A percentile compares a stretch with the other conserved stretches of the same genome.
These are phyloP conservation scores for Mycena belliarum DNA, from an alignment of 768 basidiomycete genomes.

Conservation along the genomic window DNA sequence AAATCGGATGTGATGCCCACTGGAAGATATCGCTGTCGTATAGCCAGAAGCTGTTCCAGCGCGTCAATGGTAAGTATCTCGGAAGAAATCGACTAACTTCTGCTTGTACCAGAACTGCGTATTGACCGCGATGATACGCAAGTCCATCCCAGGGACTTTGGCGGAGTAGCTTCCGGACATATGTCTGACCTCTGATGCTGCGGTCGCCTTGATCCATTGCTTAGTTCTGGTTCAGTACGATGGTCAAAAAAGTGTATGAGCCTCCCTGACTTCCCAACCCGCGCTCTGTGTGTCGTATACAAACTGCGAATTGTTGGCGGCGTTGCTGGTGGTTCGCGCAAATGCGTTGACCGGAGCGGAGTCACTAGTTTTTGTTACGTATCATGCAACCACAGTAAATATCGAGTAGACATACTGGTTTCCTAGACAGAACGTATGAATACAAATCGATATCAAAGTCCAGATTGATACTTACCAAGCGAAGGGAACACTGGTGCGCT, in stretches of 20 bases:
- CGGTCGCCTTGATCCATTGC: constrained; percentile 35
- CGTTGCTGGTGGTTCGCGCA: constrained; percentile 33
- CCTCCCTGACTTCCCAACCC: constrained; percentile 30
- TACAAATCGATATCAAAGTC: too few relatives aligned
- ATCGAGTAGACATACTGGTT: constrained; percentile 13
- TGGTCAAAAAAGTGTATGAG: not conserved
- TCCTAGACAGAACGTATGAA: not conserved
- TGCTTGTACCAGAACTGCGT: constrained; percentile 42
- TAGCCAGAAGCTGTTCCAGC: constrained; percentile 34
- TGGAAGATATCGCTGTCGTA: constrained; percentile 39
- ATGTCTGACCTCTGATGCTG: constrained; percentile 30
- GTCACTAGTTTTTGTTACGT: constrained; percentile 29
- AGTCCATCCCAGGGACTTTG: constrained; percentile 32
- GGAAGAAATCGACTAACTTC: constrained; percentile 27
- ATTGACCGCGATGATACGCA: constrained; percentile 41
- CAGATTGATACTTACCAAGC: constrained; percentile 24
- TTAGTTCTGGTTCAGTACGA: not conserved
- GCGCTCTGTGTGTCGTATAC: constrained; percentile 34
- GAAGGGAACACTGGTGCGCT: constrained; percentile 29
- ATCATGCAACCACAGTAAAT: too few relatives aligned
- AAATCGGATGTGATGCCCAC: constrained; percentile 19
- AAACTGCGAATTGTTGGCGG: constrained; percentile 31
- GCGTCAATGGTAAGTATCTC: not conserved
- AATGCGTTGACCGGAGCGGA: constrained; percentile 42
- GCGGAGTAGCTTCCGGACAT: constrained; percentile 37